A percentile compares a stretch with the other conserved stretches of the same genome.
These are phyloP conservation scores for Helianthus annuus DNA, from an alignment of 129 eudicot genomes.

Conservation along the genomic window HanXRQr2.0-SUNRISE NC_035440.2:33004171-33004670, in stretches of 20 bases:
- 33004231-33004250: not conserved
- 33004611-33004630: slow-evolving; percentile 82
- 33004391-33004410: slow-evolving; percentile 94
- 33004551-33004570: slow-evolving; percentile 84
- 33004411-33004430: slow-evolving; percentile 96
- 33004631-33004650: slow-evolving; percentile 76
- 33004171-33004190: not conserved
- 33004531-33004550: slow-evolving; percentile 75
- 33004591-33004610: slow-evolving; percentile 94
- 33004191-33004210: not conserved
- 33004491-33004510: slow-evolving; percentile 44
- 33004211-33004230: not conserved
- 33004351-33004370: slow-evolving; percentile 92
- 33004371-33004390: slow-evolving; percentile 94
- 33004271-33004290: not conserved
- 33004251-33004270: not conserved
- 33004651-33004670: slow-evolving; percentile 62
- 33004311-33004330: slow-evolving; percentile 60
- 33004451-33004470: slow-evolving; percentile 91
- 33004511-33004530: slow-evolving; percentile 63
- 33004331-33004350: slow-evolving; percentile 89
- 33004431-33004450: slow-evolving; percentile 82
- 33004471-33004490: slow-evolving; percentile 94
- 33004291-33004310: slow-evolving; percentile 47
- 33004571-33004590: slow-evolving; percentile 92